Evolutionary conservation across 257 asterid genomes (phyloP).

Genomic region (Haberlea rhodopensis): DNA sequence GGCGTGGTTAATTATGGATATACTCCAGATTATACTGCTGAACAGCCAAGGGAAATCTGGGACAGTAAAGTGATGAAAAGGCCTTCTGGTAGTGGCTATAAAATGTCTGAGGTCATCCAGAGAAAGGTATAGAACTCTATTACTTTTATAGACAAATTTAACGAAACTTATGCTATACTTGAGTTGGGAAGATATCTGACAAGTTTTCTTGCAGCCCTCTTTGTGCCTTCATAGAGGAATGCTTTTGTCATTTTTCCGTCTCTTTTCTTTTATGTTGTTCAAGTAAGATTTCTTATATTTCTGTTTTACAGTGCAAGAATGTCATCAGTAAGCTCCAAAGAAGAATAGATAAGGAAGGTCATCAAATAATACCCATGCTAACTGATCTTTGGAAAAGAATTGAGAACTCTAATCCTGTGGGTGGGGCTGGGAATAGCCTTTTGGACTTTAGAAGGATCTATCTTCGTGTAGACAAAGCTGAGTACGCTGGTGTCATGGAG

Average conservation of each 20-base stretch:
- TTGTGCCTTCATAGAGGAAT: background rate
- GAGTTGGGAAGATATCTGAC: background rate
- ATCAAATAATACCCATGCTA: constrained; percentile 78
- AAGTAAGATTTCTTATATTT: constrained; percentile 5
- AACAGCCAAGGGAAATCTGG: constrained; percentile 49
- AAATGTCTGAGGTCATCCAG: constrained; percentile 73
- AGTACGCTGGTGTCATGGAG: constrained; percentile 71
- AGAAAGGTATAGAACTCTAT: constrained; percentile 68
- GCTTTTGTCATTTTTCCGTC: background rate
- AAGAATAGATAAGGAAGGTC: constrained; percentile 82
- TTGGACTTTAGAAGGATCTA: constrained; percentile 68
- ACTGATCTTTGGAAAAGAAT: constrained; percentile 90
- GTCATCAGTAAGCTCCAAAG: constrained; percentile 79
- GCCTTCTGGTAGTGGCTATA: constrained; percentile 50
- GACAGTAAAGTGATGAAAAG: constrained; percentile 55
- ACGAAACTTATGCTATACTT: background rate
- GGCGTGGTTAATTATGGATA: constrained; percentile 44
- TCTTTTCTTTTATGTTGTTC: constrained; percentile 11
- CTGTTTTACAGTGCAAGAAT: constrained; percentile 80
- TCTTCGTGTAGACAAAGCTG: constrained; percentile 61
- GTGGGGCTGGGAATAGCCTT: constrained; percentile 53
- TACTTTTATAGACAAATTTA: constrained; percentile 5
- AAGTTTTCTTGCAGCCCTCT: constrained; percentile 8
- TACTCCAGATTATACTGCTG: constrained; percentile 53
- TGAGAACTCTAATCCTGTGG: constrained; percentile 49